Base-by-base conservation (phyloP, 2,329 filamentous ascomycete species). In the Diaporthe citri region DNA sequence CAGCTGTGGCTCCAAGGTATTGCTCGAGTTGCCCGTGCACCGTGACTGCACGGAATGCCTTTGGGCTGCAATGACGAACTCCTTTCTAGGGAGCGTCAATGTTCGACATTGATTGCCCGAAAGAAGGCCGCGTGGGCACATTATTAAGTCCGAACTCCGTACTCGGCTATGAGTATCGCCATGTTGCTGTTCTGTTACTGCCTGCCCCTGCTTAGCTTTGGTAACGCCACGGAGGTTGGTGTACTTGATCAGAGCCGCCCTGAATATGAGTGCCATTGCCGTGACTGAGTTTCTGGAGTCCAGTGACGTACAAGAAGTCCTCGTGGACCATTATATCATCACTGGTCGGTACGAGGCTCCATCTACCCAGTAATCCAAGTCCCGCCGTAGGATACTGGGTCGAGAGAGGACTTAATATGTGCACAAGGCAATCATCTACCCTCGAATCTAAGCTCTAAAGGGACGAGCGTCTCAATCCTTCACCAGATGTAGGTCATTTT, bases 371-470 rank as follows among this genome's bases (percentile, higher is more conserved):
- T 36, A 55, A 22, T 72, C 52, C 69, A n/a, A n/a, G n/a, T 73
- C 75, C 1, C 69, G 71, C 43, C 36, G 60, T 25, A 70, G 25
- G 2, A 69, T 75, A 20, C 28, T 70, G 22, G 51, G 62, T 12
- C 36, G 64, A 2, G 48, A 66, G 46, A 66, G 22, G 25, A 66
- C 17, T 31, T 46, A 71, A 39, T 55, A 39, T 13, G 62, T 62
- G 5, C 70, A 75, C 51, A 75, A 71, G 25, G 64, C 57, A 28
- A 12, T 71, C 7, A 39, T 75, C 20, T 75, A 72, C 48, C 36
- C 75, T 17, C 62, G 62, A 31, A 71, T 70, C 3, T 39, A 41
- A 22, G 17, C 60, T 55, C 31, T 62, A 75, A 17, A 46, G 41
- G 15, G 12, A 57, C 2, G 62, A 57, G 17, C 72, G 66, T 41